A percentile compares a stretch with the other conserved stretches of the same genome.
These are phyloP conservation scores for Fusarium pininemorale DNA, from an alignment of 2,329 filamentous ascomycete genomes.

Conservation along the genomic window DNA sequence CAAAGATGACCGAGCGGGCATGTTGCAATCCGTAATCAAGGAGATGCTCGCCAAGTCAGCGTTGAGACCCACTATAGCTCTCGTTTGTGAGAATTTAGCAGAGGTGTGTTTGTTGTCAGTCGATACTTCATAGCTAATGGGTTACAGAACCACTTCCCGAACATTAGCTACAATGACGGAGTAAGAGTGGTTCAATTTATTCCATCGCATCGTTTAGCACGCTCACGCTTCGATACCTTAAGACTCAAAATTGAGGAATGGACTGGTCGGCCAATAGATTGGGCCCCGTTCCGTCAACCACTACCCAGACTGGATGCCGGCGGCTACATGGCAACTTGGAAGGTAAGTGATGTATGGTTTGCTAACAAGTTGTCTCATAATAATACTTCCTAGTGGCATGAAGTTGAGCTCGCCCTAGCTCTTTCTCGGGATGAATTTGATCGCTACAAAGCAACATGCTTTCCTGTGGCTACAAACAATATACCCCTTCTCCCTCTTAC, in stretches of 20 bases:
- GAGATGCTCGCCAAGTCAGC: rapidly evolving
- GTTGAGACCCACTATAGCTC: not conserved
- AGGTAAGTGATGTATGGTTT: too few relatives aligned
- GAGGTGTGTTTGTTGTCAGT: rapidly evolving
- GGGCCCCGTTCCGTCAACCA: not conserved
- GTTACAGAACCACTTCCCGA: not conserved
- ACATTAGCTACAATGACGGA: not conserved
- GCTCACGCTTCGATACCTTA: rapidly evolving
- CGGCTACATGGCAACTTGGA: rapidly evolving
- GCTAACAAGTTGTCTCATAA: too few relatives aligned
- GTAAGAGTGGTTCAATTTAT: not conserved
- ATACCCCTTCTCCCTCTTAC: not conserved
- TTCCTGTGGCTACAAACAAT: not conserved
- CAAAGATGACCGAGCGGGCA: rapidly evolving
- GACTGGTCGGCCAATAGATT: not conserved
- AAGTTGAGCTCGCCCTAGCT: rapidly evolving
- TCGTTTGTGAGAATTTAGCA: rapidly evolving
- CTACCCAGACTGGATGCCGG: too few relatives aligned
- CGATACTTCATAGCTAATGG: rapidly evolving
- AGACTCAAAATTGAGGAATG: not conserved
- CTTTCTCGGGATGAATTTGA: rapidly evolving
- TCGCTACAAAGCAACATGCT: not conserved
- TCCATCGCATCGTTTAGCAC: rapidly evolving
- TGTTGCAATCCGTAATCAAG: rapidly evolving
- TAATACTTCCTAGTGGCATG: too few relatives aligned